Evolutionary conservation across 2,329 filamentous ascomycete species (phyloP).

Genomic region (Tolypocladium inflatum): DNA sequence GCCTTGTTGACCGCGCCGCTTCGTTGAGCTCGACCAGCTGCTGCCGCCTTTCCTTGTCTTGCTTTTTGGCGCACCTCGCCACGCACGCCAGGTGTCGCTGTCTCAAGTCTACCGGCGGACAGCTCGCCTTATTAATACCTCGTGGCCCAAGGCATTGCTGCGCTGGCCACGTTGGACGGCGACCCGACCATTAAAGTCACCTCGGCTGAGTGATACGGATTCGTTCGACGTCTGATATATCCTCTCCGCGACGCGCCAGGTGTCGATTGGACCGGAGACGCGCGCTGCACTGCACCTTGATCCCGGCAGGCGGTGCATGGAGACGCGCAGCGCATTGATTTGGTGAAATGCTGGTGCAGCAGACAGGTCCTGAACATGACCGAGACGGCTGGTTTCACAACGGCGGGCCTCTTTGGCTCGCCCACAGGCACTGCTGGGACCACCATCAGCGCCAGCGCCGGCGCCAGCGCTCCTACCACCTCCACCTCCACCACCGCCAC

Average conservation of each 20-base stretch:
- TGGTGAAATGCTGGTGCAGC: not conserved
- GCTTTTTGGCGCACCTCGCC: not conserved
- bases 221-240: not conserved
- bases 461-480: constrained; percentile 3
- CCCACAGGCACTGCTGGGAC: constrained; percentile 1
- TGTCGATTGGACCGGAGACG: not conserved
- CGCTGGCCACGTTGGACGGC: not conserved
- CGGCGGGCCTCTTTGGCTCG: constrained; percentile 14
- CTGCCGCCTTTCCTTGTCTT: not conserved
- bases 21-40: not conserved
- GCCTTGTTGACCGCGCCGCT: not conserved
- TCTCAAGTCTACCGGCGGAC: not conserved
- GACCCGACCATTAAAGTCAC: not conserved
- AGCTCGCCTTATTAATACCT: not conserved
- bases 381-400: constrained; percentile 16
- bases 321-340: not conserved
- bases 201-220: not conserved
- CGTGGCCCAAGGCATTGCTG: not conserved
- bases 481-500: constrained; percentile 4
- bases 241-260: not conserved
- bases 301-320: not conserved
- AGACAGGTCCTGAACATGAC: constrained; percentile 10
- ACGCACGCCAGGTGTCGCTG: not conserved
- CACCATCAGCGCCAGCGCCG: constrained; percentile 5
- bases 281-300: not conserved